phyloP scores from a whole-genome alignment of 1,139 yeast genomes.

The Yamadazyma trypodendri region DNA sequence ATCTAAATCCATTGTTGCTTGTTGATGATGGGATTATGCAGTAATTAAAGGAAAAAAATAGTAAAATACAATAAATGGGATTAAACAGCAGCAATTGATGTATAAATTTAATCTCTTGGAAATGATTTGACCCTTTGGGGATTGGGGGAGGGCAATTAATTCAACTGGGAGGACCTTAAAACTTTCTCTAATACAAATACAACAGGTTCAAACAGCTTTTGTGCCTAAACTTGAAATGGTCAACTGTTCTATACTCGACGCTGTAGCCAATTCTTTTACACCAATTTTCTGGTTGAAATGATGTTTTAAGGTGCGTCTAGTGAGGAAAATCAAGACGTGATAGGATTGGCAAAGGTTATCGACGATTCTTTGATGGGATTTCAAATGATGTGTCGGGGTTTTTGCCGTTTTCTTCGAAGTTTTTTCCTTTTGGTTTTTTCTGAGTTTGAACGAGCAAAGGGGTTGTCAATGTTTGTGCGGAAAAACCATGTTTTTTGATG shows the following conservation, averaged over 20 bases:
- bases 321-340: neutral
- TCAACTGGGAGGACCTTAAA: neutral
- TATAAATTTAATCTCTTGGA: no score
- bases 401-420: slow-evolving; percentile 2
- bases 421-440: slow-evolving; percentile 2
- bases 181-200: neutral
- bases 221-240: no score
- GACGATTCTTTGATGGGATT: neutral
- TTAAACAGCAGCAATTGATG: neutral
- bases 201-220: neutral
- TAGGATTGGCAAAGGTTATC: neutral
- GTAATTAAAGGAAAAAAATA: neutral
- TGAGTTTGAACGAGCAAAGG: slow-evolving; percentile 2
- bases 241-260: no score
- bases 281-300: neutral
- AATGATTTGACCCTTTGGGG: neutral
- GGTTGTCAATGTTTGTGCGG: no score
- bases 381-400: neutral
- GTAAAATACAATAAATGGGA: slow-evolving; percentile 3
- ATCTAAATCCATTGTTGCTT: slow-evolving; percentile 54
- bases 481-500: no score
- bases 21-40: neutral
- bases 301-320: neutral
- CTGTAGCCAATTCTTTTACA: neutral
- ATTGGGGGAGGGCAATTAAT: neutral